Base-by-base conservation (phyloP, 202 grass and related monocot species). In the Carex sylvatica region DNA sequence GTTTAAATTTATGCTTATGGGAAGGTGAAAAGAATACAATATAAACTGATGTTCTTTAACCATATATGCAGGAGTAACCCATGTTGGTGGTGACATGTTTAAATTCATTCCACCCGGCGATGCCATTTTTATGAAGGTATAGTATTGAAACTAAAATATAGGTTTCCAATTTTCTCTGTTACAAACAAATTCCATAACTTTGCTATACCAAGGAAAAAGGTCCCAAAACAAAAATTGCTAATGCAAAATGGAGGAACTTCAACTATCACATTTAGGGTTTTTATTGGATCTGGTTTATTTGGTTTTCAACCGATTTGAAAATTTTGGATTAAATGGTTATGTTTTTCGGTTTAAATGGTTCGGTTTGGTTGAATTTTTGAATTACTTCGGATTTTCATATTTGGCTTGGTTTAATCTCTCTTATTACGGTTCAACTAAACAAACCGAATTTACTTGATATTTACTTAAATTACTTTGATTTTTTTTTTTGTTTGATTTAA, bases 81-180 rank as follows among this genome's bases (percentile, higher is more conserved):
- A 95, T 67, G 84, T 91, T 16, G 95, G 95, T 6, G 92, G 92
- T n/a, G 90, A 98, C 82, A 98, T 93, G 95, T 94, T 98, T 69
- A 90, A 90, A 53, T 91, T 84, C 82, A 90, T 98, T 44, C 92
- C 95, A 9, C 65, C 84, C 0, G 92, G 92, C 5, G 92, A 98
- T 70, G 92, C 92, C 74, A 98, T 98, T 31, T 98, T 98, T 84
- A 98, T 98, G 95, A 98, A 98, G 92, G 94, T 97, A 31, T 60
- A 42, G 5, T 64, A 59, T 13, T 28, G 12, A 70, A 9, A 36
- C 4, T 54, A 53, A 63, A 28, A 13, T 10, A n/a, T 74, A 38
- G 24, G 40, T 35, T 53, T 5, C 19, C 12, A 49, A 36, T 10
- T 62, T 49, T 49, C 46, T 49, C 46, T 56, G 72, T 58, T 56